Conservation (phyloP, 352 stramenopile genomes). For the Pythium chondricola region DNA sequence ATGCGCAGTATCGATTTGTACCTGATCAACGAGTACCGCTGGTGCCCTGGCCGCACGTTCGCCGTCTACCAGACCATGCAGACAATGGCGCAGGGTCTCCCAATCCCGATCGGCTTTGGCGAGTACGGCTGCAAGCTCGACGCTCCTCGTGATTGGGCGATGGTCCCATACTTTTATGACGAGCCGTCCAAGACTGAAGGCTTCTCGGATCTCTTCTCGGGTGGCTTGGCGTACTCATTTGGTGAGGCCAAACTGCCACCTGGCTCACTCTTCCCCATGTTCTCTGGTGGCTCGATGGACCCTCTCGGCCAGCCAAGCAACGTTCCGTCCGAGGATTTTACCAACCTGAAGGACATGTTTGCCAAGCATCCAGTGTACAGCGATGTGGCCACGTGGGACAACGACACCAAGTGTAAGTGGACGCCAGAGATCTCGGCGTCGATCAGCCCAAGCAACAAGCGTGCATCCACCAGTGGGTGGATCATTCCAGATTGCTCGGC, state of each 20-base stretch:
- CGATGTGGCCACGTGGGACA: slow-evolving; percentile 52
- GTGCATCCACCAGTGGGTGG: slow-evolving; percentile 50
- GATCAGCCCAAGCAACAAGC: slow-evolving; percentile 38
- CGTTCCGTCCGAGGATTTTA: slow-evolving; percentile 55
- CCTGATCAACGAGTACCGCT: slow-evolving; percentile 87
- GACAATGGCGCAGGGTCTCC: slow-evolving; percentile 71
- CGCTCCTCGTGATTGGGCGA: slow-evolving; percentile 56
- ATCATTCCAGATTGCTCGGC: slow-evolving; percentile 58
- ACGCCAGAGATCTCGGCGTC: slow-evolving; percentile 46
- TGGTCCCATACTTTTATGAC: slow-evolving; percentile 81
- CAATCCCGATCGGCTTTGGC: slow-evolving; percentile 79
- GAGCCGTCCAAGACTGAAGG: slow-evolving; percentile 55
- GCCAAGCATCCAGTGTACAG: slow-evolving; percentile 46
- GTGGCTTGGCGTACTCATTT: slow-evolving; percentile 81
- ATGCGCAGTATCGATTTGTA: slow-evolving; percentile 83
- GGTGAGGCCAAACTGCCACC: slow-evolving; percentile 72
- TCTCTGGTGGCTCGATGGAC: slow-evolving; percentile 64
- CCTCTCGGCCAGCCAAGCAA: slow-evolving; percentile 57
- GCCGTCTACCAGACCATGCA: slow-evolving; percentile 73
- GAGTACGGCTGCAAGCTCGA: slow-evolving; percentile 81
- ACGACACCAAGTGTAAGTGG: slow-evolving; percentile 64
- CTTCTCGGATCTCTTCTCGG: slow-evolving; percentile 74
- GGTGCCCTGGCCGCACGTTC: slow-evolving; percentile 74
- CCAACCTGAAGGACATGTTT: slow-evolving; percentile 70
- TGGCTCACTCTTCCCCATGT: slow-evolving; percentile 79